Conservation (phyloP, 495 filamentous ascomycete species). For the Saxophila tyrrhenica region DNA sequence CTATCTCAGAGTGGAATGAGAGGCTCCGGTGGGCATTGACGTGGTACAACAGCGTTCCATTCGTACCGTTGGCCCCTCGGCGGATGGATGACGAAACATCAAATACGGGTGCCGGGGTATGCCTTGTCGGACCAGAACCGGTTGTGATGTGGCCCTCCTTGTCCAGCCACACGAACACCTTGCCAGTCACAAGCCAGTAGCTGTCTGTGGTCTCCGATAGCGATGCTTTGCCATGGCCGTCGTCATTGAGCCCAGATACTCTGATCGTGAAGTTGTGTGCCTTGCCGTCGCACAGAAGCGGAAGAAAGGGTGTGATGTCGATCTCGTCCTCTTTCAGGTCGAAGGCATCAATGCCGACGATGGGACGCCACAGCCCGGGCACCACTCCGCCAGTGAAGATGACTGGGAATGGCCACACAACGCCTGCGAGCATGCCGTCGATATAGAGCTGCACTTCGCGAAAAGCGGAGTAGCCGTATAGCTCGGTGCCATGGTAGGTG, state of each 20-base stretch:
- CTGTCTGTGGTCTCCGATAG: conserved; percentile 52
- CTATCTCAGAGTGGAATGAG: conserved; percentile 40
- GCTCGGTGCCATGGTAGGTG: conserved; percentile 45
- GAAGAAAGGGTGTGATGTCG: conserved; percentile 70
- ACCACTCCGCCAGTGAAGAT: conserved; percentile 84
- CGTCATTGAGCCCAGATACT: conserved; percentile 52
- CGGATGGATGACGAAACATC: conserved; percentile 26
- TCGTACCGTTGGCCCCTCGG: conserved; percentile 40
- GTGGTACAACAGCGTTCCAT: conserved; percentile 50
- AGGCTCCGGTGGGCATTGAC: conserved; percentile 48
- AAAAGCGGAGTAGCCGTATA: conserved; percentile 67
- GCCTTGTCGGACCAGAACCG: conserved; percentile 29
- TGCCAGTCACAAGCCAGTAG: conserved; percentile 76
- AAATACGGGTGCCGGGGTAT: conserved; percentile 35
- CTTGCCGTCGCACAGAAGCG: conserved; percentile 51
- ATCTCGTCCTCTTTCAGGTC: conserved; percentile 74
- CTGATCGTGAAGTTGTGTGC: conserved; percentile 61
- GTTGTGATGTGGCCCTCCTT: conserved; percentile 40
- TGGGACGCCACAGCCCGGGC: conserved; percentile 71
- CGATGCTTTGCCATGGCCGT: conserved; percentile 34
- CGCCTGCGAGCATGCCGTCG: conserved; percentile 64
- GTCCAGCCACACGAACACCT: conserved; percentile 66
- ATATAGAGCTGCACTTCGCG: conserved; percentile 74
- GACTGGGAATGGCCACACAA: conserved; percentile 74
- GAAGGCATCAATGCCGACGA: conserved; percentile 76